Evolutionary conservation across 495 filamentous ascomycete species (phyloP), one percentile per base, ranked within the genome.

Genomic region (Penicillium roqueforti): DNA sequence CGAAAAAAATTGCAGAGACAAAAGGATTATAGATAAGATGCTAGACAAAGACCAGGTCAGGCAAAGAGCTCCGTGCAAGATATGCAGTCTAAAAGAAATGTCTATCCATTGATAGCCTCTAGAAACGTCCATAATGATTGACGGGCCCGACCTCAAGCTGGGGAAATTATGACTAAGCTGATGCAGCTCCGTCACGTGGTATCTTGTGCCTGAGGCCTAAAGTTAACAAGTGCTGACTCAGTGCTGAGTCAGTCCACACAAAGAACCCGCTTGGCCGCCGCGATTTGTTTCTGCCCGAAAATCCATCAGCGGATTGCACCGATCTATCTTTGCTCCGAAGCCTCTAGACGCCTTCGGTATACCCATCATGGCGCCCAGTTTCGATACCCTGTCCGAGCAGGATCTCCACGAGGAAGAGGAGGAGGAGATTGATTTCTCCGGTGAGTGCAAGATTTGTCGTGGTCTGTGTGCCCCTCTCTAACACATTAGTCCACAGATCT

Each of bases 401-500:
- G 87, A 91, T 48, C 87, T 82, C 60, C 76, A 92, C 65, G 87
- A 91, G 71, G 90, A 95, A 57, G 84, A 91, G 65, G 89, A 89
- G 62, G 87, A 93, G 67, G 89, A 96, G 67, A 84, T 97, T 67
- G 93, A 98, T 66, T 91, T 95, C 71, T 91, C 89, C 51, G 83
- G 83, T 86, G 64, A 61, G 77, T 63, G 38, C 47, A 39, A 54
- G 39, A 48, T 59, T 51, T 66, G 61, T 56, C 51, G 26, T 50
- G 37, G 34, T 43, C 32, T 48, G 43, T 47, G 54, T 62, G 55
- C 68, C 68, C 63, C 65, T 64, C 60, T 57, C 68, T 74, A 63
- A 72, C 52, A 40, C 28, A n/a, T 25, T 40, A 31, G 47, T 51
- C 43, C 41, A 22, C 60, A 86, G 93, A 98, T 75, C 81, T 98